phyloP scores from a whole-genome alignment of 2,329 filamentous ascomycete genomes.

The Trichoderma sp. region DNA sequence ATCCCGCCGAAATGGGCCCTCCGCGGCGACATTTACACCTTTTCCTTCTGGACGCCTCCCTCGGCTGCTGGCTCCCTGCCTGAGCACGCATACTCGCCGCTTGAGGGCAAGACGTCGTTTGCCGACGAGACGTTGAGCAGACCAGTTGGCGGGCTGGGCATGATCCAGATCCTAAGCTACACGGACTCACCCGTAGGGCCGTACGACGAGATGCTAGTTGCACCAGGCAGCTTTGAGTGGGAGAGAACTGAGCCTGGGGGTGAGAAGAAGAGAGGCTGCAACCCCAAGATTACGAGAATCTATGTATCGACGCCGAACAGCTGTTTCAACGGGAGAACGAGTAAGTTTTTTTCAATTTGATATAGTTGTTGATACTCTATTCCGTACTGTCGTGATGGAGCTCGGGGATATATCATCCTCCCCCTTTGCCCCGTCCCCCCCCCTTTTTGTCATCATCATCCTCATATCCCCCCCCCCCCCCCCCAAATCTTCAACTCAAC shows the following conservation, averaged over 20 bases:
- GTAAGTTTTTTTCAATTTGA: slow-evolving; percentile 33
- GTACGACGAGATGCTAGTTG: slow-evolving; percentile 51
- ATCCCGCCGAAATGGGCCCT: slow-evolving; percentile 43
- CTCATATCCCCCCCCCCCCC: neutral
- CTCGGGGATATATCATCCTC: neutral
- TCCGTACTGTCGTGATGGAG: neutral
- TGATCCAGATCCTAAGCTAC: slow-evolving; percentile 52
- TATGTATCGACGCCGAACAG: slow-evolving; percentile 53
- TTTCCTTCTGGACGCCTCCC: slow-evolving; percentile 40
- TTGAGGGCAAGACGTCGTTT: slow-evolving; percentile 43
- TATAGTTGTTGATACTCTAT: neutral
- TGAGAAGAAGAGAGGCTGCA: slow-evolving; percentile 34
- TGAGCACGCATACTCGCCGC: slow-evolving; percentile 42
- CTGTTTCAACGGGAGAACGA: slow-evolving; percentile 51
- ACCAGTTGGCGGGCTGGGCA: slow-evolving; percentile 44
- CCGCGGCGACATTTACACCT: slow-evolving; percentile 43
- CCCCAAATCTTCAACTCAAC: neutral
- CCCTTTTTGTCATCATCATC: neutral
- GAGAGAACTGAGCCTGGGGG: slow-evolving; percentile 35
- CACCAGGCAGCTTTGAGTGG: slow-evolving; percentile 46
- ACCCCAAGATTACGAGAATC: slow-evolving; percentile 48
- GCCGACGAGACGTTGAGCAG: slow-evolving; percentile 30
- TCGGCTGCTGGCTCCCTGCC: slow-evolving; percentile 34
- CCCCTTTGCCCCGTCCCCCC: too few relatives aligned
- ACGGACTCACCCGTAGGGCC: slow-evolving; percentile 48